These are phyloP conservation scores for Scheffersomyces segobiensis DNA, from an alignment of 1,139 yeast species.

Conservation along the genomic window DNA sequence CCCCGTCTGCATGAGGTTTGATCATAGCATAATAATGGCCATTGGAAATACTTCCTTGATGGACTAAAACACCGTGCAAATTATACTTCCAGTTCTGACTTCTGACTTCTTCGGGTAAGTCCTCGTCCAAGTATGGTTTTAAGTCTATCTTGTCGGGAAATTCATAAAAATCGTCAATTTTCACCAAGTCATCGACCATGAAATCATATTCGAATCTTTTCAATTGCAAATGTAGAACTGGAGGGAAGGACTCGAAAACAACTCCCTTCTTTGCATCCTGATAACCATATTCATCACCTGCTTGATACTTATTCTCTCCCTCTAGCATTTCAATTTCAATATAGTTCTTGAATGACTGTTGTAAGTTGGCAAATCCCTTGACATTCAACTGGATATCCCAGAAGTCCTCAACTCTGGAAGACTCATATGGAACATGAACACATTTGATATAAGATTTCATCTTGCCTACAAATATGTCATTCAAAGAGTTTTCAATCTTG, in stretches of 20 bases:
- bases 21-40: constrained; percentile 97
- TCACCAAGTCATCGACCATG: constrained; percentile 83
- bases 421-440: constrained; percentile 91
- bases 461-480: constrained; percentile 89
- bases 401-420: constrained; percentile 88
- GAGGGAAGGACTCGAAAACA: constrained; percentile 86
- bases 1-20: constrained; percentile 64
- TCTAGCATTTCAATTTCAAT: constrained; percentile 85
- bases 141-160: constrained; percentile 84
- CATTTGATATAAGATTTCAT: constrained; percentile 96
- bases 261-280: constrained; percentile 98
- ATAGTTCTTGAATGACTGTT: constrained; percentile 80
- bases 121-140: constrained; percentile 72
- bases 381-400: constrained; percentile 98
- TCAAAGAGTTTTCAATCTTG: constrained; percentile 73
- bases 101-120: constrained; percentile 39
- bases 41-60: constrained; percentile 91
- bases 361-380: constrained; percentile 71
- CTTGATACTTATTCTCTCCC: constrained; percentile 95
- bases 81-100: constrained; percentile 73
- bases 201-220: constrained; percentile 95
- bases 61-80: constrained; percentile 92
- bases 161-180: constrained; percentile 90
- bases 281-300: constrained; percentile 79
- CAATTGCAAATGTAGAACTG: constrained; percentile 87